Evolutionary conservation across 805 yeast species (phyloP), one percentile per base, ranked within the genome.

Genomic region (Lipomyces yamadae): DNA sequence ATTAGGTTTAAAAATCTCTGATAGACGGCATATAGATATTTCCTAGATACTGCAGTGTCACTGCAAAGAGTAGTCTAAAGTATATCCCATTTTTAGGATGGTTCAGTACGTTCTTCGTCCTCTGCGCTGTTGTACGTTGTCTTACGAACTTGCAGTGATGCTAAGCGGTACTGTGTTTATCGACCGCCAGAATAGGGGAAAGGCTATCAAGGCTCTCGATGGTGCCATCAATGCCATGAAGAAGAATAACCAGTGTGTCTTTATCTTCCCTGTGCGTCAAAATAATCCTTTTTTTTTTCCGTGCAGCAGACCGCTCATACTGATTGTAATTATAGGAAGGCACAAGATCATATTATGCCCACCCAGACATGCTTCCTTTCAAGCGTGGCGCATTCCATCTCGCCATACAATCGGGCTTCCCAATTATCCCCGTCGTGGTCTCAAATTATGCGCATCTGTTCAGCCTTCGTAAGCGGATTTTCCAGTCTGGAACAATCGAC

Each of bases 361-460:
- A 82, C 45, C 88, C 96, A 60, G 86, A 83, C 2, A 79, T 95
- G 76, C 82, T 92, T 60, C 96, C 97, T 0, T 92, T 95, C 81
- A 95, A 95, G 79, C 95, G 95, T 77, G 99, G 99, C 63, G 98
- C 98, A 0, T 95, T 95, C 87, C 98, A 95, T 78, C 84, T 95
- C 75, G 99, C 99, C 6, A 89, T 90, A 70, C 97, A 92, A 78
- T 96, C 96, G 4, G 86, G 86, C 54, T 87, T 94, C 48, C 98
- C 98, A 24, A 82, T 95, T 60, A 86, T 95, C 32, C 99, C 99
- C 7, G 81, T 90, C 60, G 96, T 91, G 13, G 92, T 91, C 8
- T 86, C 94, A 39, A 95, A 95, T 80, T 91, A 96, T 62, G 87
- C 96, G 2, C 84, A 86, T 37, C 77, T 95, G 58, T 84, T 90